A percentile compares a stretch with the other conserved stretches of the same genome.
Evolutionary conservation across 2,329 filamentous ascomycete genomes (phyloP).

Genomic region (Diaporthe helianthi): DNA sequence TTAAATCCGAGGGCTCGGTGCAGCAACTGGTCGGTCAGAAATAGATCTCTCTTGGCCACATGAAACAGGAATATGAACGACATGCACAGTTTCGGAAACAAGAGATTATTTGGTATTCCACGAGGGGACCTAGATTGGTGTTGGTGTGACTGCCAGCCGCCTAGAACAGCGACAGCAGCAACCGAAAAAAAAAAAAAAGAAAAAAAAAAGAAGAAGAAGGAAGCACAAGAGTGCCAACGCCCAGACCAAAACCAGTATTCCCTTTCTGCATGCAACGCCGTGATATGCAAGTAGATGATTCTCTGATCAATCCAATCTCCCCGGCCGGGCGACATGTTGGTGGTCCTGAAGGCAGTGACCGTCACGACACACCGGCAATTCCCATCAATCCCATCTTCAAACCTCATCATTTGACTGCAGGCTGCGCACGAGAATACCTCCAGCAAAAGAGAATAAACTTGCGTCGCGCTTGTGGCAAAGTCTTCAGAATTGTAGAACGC

Average conservation of each 20-base stretch:
- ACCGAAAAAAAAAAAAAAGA: neutral
- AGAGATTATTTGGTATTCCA: neutral
- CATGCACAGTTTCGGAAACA: neutral
- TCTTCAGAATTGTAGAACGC: neutral
- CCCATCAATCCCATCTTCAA: neutral
- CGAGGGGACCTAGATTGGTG: neutral
- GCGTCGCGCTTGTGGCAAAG: neutral
- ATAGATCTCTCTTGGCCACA: no score
- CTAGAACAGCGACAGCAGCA: neutral
- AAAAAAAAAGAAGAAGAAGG: conserved; percentile 15
- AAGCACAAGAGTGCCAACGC: conserved; percentile 14
- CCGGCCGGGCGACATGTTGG: neutral
- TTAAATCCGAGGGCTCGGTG: neutral
- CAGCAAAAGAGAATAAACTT: neutral
- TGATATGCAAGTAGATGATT: conserved; percentile 27
- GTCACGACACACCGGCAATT: neutral
- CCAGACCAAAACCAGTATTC: conserved; percentile 20
- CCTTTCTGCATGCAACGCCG: conserved; percentile 31
- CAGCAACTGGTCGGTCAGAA: neutral
- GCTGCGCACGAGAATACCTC: no score
- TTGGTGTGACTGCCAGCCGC: neutral
- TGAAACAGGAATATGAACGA: neutral
- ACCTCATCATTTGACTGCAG: neutral
- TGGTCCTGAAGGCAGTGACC: neutral
- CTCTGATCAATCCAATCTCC: neutral